Base-by-base conservation (phyloP, 345 rosid species). In the Raphanus raphanistrum region DNA sequence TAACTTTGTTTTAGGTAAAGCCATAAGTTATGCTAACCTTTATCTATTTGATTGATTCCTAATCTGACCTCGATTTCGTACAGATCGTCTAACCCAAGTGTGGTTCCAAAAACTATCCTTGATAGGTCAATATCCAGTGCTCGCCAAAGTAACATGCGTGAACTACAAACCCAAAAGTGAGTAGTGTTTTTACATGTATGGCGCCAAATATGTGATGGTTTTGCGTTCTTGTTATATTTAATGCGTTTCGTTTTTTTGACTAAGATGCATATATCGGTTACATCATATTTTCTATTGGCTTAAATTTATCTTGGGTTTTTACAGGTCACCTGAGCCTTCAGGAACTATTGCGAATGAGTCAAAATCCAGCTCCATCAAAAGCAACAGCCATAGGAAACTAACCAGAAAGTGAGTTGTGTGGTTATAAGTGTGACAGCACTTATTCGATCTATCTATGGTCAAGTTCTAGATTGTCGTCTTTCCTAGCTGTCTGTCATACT, bases 391-490 rank as follows among this genome's bases (percentile, higher is more conserved):
- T 6, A 95, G 95, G 66, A 89, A 73, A 84, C 63, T 94, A 75
- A 94, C 98, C 48, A 84, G 86, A 82, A 94, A 94, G 98, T 93
- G 70, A 75, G 83, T 79, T 21, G 43, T 73, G 66, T 50, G 16
- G 55, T 50, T 50, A n/a, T 52, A 27, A 58, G 12, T 77, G 32
- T 33, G 65, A 60, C 10, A 28, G 16, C 64, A 66, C 25, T 48
- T 78, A 32, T 33, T 57, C 5, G 4, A 66, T 78, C 13, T 48
- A 69, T 67, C 25, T 31, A 2, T 58, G 16, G 62, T 50, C 64
- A 21, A 33, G 59, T 72, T 70, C 29, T 59, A 59, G 77, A 50
- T 61, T 67, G 29, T 35, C 3, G 1, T 25, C 33, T 61, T 36
- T 73, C 15, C 55, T 48, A 68, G 3, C 64, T 4, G 0, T 63